Evolutionary conservation across 2,329 filamentous ascomycete genomes (phyloP), one percentile per base, ranked within the genome.

Genomic region (Colletotrichum sp.): DNA sequence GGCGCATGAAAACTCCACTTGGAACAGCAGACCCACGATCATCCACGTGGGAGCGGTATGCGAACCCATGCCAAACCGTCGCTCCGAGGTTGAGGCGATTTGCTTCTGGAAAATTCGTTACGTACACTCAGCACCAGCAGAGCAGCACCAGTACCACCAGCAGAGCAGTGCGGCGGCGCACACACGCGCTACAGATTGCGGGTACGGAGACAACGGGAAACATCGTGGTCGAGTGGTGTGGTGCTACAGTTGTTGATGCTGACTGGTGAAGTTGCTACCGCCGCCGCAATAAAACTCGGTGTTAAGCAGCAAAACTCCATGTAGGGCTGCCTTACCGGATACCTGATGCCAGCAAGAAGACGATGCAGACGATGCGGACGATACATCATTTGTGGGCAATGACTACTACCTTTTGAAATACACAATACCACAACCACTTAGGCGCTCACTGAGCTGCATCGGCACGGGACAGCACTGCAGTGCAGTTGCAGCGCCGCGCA

Each of bases 1-100:
- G 43, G 34, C 63, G 63, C 69, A 73, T 64, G 28, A 64, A 62
- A 73, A 56, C 62, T 75, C 73, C 69, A 73, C 73, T 73, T 73
- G 26, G 69, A 24, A 68, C 63, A 75, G 30, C 38, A 73, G 69
- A 73, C 73, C 73, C 73, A 62, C 73, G 56, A 59, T 73, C 26
- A 48, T 68, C 73, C 73, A 75, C 73, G 73, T 75, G 73, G 73
- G 43, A 73, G 73, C 73, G 73, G 73, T 75, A 75, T 75, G 69
- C 69, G 63, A 75, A 68, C 69, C 73, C 69, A 63, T 68, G 73
- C 69, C 69, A 63, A 43, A 43, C 43, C 69, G 63, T 58, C 32
- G 56, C 69, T 64, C 30, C 16, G 62, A 73, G 58, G 73, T 67
- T 68, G 69, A 73, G 56, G 63, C 43, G 34, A 68, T 30, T 62